These are phyloP conservation scores for Retiboletus fuscus DNA, from an alignment of 1,284 basidiomycete species.

Conservation along the genomic window DNA sequence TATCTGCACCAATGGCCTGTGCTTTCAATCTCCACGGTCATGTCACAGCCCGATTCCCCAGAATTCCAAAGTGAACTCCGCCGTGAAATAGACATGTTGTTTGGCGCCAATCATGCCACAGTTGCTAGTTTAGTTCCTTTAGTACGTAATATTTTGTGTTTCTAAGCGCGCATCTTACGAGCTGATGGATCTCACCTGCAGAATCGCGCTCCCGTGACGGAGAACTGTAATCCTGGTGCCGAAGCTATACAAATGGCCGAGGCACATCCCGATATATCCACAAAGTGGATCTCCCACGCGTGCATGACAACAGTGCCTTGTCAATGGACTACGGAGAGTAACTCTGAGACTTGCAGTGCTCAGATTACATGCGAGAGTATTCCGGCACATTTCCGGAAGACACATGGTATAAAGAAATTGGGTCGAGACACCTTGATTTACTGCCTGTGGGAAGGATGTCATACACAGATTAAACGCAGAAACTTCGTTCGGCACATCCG, in stretches of 20 bases:
- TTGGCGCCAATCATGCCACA: not conserved
- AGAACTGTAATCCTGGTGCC: not conserved
- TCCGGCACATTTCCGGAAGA: not conserved
- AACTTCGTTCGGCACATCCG: constrained; percentile 9
- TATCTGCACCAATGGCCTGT: not conserved
- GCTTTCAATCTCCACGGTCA: not conserved
- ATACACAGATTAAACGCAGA: not conserved
- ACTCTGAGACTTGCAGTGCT: not conserved
- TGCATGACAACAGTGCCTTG: not conserved
- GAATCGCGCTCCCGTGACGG: not conserved
- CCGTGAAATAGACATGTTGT: not conserved
- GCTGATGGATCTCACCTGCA: too few species aligned
- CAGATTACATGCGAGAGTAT: not conserved
- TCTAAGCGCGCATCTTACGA: not conserved
- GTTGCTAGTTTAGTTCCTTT: not conserved
- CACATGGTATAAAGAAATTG: constrained; percentile 1
- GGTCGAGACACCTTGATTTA: not conserved
- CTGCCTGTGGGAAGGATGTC: not conserved
- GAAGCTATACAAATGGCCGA: not conserved
- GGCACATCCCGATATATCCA: too few species aligned
- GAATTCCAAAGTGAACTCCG: not conserved
- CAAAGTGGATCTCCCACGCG: not conserved
- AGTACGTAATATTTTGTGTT: not conserved
- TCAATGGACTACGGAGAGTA: not conserved
- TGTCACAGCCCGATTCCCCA: not conserved